These are phyloP conservation scores for Ramaria sp. DNA, from an alignment of 768 basidiomycete species.

Conservation along the genomic window DNA sequence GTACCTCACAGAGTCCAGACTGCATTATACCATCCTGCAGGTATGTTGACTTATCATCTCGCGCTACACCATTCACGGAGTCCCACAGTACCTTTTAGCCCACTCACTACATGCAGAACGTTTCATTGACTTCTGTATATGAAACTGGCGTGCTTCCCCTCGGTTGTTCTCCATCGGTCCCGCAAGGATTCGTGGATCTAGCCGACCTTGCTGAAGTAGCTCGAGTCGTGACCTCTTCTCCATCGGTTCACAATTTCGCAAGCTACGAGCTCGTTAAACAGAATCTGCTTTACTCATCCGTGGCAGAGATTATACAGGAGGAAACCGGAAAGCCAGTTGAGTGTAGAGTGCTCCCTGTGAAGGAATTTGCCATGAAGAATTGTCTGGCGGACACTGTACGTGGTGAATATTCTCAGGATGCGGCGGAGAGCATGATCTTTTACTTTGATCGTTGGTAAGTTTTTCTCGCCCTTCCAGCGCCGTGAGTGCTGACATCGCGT, in stretches of 20 bases:
- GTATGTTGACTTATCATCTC: conserved; percentile 6
- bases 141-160: conserved; percentile 12
- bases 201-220: conserved; percentile 21
- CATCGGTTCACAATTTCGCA: no score
- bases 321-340: no score
- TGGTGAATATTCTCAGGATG: conserved; percentile 17
- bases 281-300: no score
- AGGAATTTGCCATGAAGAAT: no score
- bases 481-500: background rate
- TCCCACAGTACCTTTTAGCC: background rate
- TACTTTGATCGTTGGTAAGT: conserved; percentile 23
- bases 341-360: no score
- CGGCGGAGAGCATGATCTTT: conserved; percentile 20
- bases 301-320: no score
- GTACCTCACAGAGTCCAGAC: conserved; percentile 24
- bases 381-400: conserved; percentile 4
- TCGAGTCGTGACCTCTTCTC: conserved; percentile 18
- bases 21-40: conserved; percentile 27
- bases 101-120: conserved; percentile 3
- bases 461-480: background rate
- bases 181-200: conserved; percentile 26
- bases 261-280: no score
- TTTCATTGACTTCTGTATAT: background rate
- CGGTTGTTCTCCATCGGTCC: conserved; percentile 16
- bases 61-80: background rate